Evolutionary conservation across 371 early-diverging fungal genomes (phyloP), one percentile per base, ranked within the genome.

Genomic region (Chytridium lagenaria): DNA sequence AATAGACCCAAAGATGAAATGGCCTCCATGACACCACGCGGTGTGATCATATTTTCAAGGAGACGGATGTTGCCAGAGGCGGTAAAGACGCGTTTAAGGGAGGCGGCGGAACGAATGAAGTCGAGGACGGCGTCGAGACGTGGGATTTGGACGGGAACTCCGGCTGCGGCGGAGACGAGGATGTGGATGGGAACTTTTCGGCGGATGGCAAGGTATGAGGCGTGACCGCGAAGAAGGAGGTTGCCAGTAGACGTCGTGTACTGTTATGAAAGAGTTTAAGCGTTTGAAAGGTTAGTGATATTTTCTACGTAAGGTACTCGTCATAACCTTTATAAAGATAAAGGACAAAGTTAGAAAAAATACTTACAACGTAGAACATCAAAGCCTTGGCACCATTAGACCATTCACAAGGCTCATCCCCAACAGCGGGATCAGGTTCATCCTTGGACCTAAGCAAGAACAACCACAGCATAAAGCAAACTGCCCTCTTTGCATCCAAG

Each of bases 341-440:
- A n/a, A 31, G 23, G 57, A 57, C 26, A 12, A 31, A 12, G n/a
- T n/a, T n/a, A 57, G 23, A 57, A 23, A n/a, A 23, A 57, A 26
- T 23, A 57, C 57, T 57, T 23, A 57, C 57, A 12, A 67, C 67
- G 49, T 67, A 67, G 26, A 15, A 67, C 44, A 67, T 37, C 44
- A 67, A 28, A 23, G 49, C 67, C 49, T 67, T 67, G 7, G 67
- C 67, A 28, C 67, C 67, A 28, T 37, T n/a, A 36, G 15, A 16
- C 67, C 67, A 67, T 44, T 67, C 67, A 44, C 44, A 67, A n/a
- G 49, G 44, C 72, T 87, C 19, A 80, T 78, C 0, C 38, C 57
- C 16, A 81, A 86, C 73, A 88, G 87, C 81, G 49, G 73, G 36
- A 69, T 50, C 28, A 16, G 39, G 30, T 0, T 50, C 61, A 19